phyloP scores from a whole-genome alignment of 768 basidiomycete genomes.

The Kwoniella dejecticola region DNA sequence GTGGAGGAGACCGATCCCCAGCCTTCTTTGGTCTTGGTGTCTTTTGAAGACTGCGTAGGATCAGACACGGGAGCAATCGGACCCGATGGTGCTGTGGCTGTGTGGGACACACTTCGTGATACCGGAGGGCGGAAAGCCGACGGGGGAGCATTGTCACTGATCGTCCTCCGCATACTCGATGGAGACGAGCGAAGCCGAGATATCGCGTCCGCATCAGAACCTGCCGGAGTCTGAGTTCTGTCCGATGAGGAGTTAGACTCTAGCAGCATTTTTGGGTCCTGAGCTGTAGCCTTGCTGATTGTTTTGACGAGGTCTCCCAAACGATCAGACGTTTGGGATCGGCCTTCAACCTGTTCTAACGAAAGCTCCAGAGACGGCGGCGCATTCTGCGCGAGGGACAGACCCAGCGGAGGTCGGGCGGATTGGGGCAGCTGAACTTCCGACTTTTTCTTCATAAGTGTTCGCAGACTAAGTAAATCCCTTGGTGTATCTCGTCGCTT shows the following conservation, averaged over 20 bases:
- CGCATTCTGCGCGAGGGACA: slow-evolving; percentile 33
- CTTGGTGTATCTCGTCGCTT: slow-evolving; percentile 41
- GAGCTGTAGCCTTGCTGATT: slow-evolving; percentile 43
- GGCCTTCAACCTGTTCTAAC: slow-evolving; percentile 37
- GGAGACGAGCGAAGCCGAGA: slow-evolving; percentile 2
- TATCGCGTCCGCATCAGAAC: slow-evolving; percentile 13
- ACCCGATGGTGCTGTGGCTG: slow-evolving; percentile 6
- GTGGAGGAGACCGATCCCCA: slow-evolving; percentile 45
- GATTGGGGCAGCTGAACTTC: slow-evolving; percentile 25
- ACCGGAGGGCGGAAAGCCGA: slow-evolving; percentile 23
- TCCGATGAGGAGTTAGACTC: background rate
- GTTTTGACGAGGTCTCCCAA: slow-evolving; percentile 37
- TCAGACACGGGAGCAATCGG: slow-evolving; percentile 8
- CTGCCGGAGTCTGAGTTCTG: background rate
- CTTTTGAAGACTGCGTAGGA: background rate
- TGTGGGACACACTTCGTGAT: slow-evolving; percentile 17
- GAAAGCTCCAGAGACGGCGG: slow-evolving; percentile 41
- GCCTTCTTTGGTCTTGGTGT: slow-evolving; percentile 24
- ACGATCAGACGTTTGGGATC: slow-evolving; percentile 20
- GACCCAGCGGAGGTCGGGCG: slow-evolving; percentile 13
- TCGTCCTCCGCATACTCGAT: background rate
- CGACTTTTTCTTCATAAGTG: slow-evolving; percentile 38
- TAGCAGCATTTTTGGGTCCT: slow-evolving; percentile 19
- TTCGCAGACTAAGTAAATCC: slow-evolving; percentile 40
- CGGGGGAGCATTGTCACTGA: slow-evolving; percentile 24